phyloP scores from a whole-genome alignment of 495 filamentous ascomycete genomes.

The Penicillium roqueforti region DNA sequence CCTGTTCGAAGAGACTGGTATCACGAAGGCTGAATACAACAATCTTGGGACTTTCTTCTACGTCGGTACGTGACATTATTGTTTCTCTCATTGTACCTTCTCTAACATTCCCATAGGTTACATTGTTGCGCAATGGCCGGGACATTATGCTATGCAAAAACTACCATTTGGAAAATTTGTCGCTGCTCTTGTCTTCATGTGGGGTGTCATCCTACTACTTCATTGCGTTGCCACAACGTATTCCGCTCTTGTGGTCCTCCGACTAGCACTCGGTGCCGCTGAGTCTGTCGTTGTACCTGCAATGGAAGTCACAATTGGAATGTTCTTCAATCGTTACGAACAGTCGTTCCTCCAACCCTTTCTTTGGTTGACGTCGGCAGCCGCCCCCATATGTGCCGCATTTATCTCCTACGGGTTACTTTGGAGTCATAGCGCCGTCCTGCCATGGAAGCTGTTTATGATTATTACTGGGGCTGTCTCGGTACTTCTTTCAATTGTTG shows the following conservation, averaged over 20 bases:
- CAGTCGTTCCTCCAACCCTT: slow-evolving; percentile 22
- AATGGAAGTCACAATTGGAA: slow-evolving; percentile 25
- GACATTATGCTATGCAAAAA: slow-evolving; percentile 24
- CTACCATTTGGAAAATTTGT: slow-evolving; percentile 26
- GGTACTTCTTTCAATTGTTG: slow-evolving; percentile 14
- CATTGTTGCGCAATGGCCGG: slow-evolving; percentile 16
- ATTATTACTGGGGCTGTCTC: slow-evolving; percentile 22
- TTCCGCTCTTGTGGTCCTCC: slow-evolving; percentile 19
- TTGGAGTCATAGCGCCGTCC: slow-evolving; percentile 13
- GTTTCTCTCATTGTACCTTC: not conserved
- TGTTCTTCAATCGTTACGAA: slow-evolving; percentile 26
- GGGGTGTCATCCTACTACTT: slow-evolving; percentile 20
- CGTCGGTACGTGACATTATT: slow-evolving; percentile 8
- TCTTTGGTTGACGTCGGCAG: slow-evolving; percentile 23
- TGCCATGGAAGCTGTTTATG: slow-evolving; percentile 29
- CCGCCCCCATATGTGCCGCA: slow-evolving; percentile 16
- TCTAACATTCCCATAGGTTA: slow-evolving; percentile 4
- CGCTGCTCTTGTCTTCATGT: slow-evolving; percentile 15
- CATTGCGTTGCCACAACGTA: slow-evolving; percentile 20
- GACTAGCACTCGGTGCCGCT: slow-evolving; percentile 18
- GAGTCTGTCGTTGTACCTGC: slow-evolving; percentile 24
- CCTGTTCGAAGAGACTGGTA: slow-evolving; percentile 21
- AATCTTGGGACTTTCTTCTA: slow-evolving; percentile 25
- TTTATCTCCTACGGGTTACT: slow-evolving; percentile 27
- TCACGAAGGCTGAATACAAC: slow-evolving; percentile 21